Evolutionary conservation across 208 protist genomes (phyloP).

Genomic region (Balamuthia mandrillaris): DNA sequence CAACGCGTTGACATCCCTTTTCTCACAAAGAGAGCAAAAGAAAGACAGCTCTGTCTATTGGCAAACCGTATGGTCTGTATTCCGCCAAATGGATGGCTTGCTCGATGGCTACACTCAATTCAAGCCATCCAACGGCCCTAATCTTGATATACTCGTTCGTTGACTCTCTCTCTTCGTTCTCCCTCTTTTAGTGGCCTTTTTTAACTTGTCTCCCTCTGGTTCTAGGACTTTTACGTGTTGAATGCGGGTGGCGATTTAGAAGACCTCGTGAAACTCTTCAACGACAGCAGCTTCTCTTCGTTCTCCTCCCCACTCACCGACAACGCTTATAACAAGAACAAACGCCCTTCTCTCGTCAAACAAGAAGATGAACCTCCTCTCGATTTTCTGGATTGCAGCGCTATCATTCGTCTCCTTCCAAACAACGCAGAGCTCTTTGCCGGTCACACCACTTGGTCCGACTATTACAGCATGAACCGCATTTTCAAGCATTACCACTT

Average conservation of each 20-base stretch:
- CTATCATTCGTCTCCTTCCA: constrained; percentile 53
- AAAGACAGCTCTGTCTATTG: constrained; percentile 14
- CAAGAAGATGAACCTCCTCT: background rate
- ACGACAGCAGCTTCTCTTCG: background rate
- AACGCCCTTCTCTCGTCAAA: background rate
- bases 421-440: constrained; percentile 54
- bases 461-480: constrained; percentile 66
- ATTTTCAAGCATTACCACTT: constrained; percentile 72
- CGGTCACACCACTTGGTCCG: constrained; percentile 48
- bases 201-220: constrained; percentile 17
- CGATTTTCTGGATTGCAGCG: constrained; percentile 61
- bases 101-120: background rate
- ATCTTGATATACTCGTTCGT: background rate
- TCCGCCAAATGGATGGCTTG: background rate
- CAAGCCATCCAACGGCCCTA: background rate
- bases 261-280: background rate
- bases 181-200: constrained; percentile 20
- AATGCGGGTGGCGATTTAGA: background rate
- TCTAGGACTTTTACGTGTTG: background rate
- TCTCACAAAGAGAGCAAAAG: background rate
- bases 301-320: background rate
- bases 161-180: constrained; percentile 16
- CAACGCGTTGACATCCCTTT: background rate
- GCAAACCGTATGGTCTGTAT: background rate
- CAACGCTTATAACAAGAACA: background rate